phyloP scores from a whole-genome alignment of 306 rosid genomes.

The Vigna angularis region DNA sequence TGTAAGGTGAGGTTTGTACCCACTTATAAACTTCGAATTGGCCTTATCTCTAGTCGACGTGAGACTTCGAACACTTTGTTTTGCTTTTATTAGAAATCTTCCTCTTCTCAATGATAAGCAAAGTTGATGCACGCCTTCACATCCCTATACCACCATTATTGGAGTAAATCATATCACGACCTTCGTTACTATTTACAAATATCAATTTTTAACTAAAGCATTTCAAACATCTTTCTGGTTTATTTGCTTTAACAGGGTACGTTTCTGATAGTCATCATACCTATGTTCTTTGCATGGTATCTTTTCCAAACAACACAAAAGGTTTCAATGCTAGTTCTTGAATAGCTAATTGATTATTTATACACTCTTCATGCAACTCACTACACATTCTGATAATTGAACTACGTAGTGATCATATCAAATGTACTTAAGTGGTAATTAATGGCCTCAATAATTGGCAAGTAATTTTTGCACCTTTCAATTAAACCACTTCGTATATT shows the following conservation, averaged over 20 bases:
- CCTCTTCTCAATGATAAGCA: conserved; percentile 61
- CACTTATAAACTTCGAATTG: too few species aligned
- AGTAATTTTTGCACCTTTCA: neutral
- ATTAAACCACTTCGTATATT: neutral
- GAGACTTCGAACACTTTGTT: conserved; percentile 41
- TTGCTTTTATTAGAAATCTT: conserved; percentile 61
- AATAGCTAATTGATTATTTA: neutral
- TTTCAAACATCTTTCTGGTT: conserved; percentile 15
- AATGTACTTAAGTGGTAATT: conserved; percentile 12
- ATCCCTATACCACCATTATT: conserved; percentile 53
- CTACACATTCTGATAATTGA: conserved; percentile 12
- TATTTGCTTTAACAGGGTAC: conserved; percentile 28
- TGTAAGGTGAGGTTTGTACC: too few species aligned
- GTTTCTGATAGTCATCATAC: conserved; percentile 25
- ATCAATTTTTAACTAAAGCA: conserved; percentile 4
- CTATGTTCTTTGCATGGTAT: conserved; percentile 41
- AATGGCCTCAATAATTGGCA: conserved; percentile 39
- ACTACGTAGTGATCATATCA: conserved; percentile 10
- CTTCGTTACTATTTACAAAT: conserved; percentile 16
- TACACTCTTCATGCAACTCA: conserved; percentile 14
- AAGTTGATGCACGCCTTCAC: conserved; percentile 72
- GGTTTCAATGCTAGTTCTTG: neutral
- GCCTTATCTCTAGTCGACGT: too few species aligned
- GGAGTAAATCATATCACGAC: conserved; percentile 33
- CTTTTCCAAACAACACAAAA: conserved; percentile 20